phyloP scores from a whole-genome alignment of 768 basidiomycete species.

The Crucibulum laeve region DNA sequence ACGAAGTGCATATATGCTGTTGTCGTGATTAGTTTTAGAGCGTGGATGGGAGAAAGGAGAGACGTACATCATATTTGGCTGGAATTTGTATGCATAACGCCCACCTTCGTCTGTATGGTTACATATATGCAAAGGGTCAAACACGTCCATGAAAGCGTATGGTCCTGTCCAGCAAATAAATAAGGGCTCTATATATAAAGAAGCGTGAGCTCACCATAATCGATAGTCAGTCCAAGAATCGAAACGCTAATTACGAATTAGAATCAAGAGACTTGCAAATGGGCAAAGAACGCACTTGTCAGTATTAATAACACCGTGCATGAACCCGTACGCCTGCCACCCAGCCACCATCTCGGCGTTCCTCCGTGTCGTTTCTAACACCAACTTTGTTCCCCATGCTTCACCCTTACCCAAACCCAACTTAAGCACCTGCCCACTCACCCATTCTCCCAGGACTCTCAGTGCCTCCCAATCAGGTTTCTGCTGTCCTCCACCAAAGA shows the following conservation, averaged over 20 bases:
- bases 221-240: constrained; percentile 70
- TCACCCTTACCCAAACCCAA: constrained; percentile 40
- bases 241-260: constrained; percentile 48
- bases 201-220: constrained; percentile 47
- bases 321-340: constrained; percentile 94
- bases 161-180: constrained; percentile 48
- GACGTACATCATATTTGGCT: constrained; percentile 77
- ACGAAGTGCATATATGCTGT: constrained; percentile 72
- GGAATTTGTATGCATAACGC: constrained; percentile 71
- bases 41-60: not conserved
- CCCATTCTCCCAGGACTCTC: constrained; percentile 73
- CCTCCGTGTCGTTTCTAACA: constrained; percentile 74
- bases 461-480: constrained; percentile 71
- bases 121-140: constrained; percentile 80
- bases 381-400: constrained; percentile 67
- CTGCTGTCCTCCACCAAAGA: constrained; percentile 79
- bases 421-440: constrained; percentile 54
- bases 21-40: constrained; percentile 2
- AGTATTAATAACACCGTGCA: constrained; percentile 97
- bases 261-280: not conserved
- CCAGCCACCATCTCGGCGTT: constrained; percentile 92
- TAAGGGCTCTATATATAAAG: not conserved
- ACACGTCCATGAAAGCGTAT: constrained; percentile 95
- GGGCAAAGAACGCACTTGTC: constrained; percentile 62
- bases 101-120: constrained; percentile 83